These are phyloP conservation scores for Penicillium sp. DNA, from an alignment of 2,329 filamentous ascomycete genomes.

Conservation along the genomic window DNA sequence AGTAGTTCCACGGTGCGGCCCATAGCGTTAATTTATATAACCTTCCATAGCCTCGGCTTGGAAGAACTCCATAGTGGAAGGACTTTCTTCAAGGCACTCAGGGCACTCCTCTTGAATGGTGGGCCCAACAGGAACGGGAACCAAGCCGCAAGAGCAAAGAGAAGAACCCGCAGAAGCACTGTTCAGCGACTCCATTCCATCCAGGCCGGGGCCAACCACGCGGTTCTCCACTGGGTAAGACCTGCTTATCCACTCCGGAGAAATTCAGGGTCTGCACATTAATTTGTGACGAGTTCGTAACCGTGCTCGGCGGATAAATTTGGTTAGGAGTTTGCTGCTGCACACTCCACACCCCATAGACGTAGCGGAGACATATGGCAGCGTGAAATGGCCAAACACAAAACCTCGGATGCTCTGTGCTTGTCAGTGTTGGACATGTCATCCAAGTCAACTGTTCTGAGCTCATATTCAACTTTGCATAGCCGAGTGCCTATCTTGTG, in stretches of 20 bases:
- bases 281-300: not conserved
- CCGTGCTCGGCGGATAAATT: not conserved
- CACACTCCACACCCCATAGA: not conserved
- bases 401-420: not conserved
- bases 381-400: not conserved
- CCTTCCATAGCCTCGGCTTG: not conserved
- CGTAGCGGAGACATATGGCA: not conserved
- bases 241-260: not conserved
- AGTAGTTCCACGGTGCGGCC: not conserved
- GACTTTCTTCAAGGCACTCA: slow-evolving; percentile 3
- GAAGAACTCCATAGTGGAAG: not conserved
- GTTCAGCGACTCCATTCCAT: not conserved
- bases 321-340: not conserved
- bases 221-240: not conserved
- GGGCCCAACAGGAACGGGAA: not conserved
- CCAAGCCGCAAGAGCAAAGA: not conserved
- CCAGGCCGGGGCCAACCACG: not conserved
- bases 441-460: not conserved
- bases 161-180: not conserved
- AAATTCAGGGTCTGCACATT: not conserved
- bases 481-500: slow-evolving; percentile 3
- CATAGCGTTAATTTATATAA: slow-evolving; percentile 3
- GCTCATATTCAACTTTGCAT: not conserved
- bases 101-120: not conserved
- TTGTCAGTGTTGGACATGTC: not conserved